Evolutionary conservation across 2,329 filamentous ascomycete species (phyloP), one percentile per base, ranked within the genome.

Genomic region (Pseudonectria foliicola): DNA sequence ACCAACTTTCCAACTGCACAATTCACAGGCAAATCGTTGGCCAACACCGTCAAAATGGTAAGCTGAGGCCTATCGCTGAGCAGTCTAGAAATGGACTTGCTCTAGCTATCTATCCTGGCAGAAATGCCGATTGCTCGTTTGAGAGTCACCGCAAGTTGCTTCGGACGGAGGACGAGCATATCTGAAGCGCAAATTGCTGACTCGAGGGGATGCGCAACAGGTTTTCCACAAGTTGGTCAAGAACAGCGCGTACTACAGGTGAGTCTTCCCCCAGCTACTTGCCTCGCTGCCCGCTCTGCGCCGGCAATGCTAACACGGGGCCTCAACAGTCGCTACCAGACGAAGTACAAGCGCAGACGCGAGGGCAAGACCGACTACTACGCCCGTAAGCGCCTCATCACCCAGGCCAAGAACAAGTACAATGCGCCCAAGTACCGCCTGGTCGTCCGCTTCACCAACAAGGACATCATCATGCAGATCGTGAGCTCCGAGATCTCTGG

Each of bases 331-430:
- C 88, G 92, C 72, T 98, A 85, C 81, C 92, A 98, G 79, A 95
- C 92, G 67, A 98, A 98, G 84, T 98, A 95, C 85, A 92, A 88
- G 79, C 89, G 92, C 68, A 83, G 92, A 71, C 81, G 86, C 56
- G 65, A 83, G 62, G 92, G 92, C 67, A 98, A 98, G 85, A 98
- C 92, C 75, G 92, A 98, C 70, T 98, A 98, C 87, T 96, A 95
- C 71, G 92, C 92, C 66, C 90, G 92, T 70, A 96, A 96, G 86
- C 85, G 92, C 64, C 80, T 98, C 70, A 92, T 96, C 78, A 89
- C 87, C 76, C 92, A 98, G 80, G 92, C 92, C 75, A 98, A 96
- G 87, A 98, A 98, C 87, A 98, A 98, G 85, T 98, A 96, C 85
- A 94, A 94, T 75, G 85, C 92, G 49, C 92, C 92, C 72, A 98